Percentiles rank a stretch among this genome's conserved stretches.
These are phyloP conservation scores for Peronosclerospora sorghi DNA, from an alignment of 352 stramenopile genomes.

Conservation along the genomic window DNA sequence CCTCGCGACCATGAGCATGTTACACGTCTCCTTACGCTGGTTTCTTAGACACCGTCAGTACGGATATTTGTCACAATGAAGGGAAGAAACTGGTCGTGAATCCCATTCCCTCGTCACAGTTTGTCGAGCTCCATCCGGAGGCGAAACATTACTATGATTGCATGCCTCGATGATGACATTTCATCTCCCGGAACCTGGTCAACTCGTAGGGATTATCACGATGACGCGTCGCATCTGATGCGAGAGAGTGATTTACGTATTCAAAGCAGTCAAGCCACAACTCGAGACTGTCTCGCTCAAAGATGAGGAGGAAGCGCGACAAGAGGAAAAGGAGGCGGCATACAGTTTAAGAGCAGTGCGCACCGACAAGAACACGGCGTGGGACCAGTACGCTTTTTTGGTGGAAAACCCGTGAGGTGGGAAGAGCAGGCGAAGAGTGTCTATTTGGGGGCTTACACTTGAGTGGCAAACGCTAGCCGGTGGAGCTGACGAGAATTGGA, in stretches of 20 bases:
- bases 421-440: too few relatives aligned
- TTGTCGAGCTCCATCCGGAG: constrained; percentile 85
- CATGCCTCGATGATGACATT: constrained; percentile 77
- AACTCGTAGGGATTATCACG: constrained; percentile 85
- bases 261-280: constrained; percentile 77
- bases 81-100: constrained; percentile 94
- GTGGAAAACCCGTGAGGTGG: too few relatives aligned
- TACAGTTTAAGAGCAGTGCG: too few relatives aligned
- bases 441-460: too few relatives aligned
- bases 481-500: too few relatives aligned
- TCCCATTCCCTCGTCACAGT: constrained; percentile 77
- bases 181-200: constrained; percentile 80
- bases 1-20: constrained; percentile 89
- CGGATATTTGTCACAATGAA: constrained; percentile 93
- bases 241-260: constrained; percentile 85
- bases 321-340: too few relatives aligned
- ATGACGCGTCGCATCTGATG: constrained; percentile 88
- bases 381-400: too few relatives aligned
- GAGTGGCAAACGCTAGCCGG: too few relatives aligned
- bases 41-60: constrained; percentile 95
- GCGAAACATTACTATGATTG: constrained; percentile 92
- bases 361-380: too few relatives aligned
- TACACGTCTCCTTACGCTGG: constrained; percentile 95
- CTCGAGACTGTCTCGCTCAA: constrained; percentile 90
- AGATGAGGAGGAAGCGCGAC: too few relatives aligned